Evolutionary conservation across 805 yeast species (phyloP), one percentile per base, ranked within the genome.

Genomic region (Candida wancherniae): DNA sequence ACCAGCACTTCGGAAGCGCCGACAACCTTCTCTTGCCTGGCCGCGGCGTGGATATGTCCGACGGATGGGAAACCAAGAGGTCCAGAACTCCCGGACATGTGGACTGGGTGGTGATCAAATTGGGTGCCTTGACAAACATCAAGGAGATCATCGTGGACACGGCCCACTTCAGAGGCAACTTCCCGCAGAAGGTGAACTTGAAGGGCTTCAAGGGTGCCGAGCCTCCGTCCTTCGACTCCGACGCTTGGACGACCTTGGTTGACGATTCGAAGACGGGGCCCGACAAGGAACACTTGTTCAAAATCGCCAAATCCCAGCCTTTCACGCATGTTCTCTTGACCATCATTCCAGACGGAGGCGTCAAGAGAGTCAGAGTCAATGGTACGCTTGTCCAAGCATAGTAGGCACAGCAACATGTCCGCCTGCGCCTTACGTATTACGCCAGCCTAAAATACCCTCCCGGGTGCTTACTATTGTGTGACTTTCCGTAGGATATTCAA

Each of bases 41-140:
- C 10, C 76, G 97, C 39, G 98, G 98, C 31, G 75, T 71, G 48
- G 96, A 90, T 58, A 90, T 90, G 97, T 77, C 92, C 29, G 97
- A 92, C 53, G 98, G 98, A 9, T 90, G 98, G 98, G 98, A 90
- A 57, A 90, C 98, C 15, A 76, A 75, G 48, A 76, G 98, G 55
- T 86, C 96, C 2, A 73, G 97, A 55, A 67, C 63, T 9, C 74
- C 78, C 4, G 87, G 84, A 25, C 97, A 90, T 55, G 77, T 74
- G 22, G 98, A 90, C 65, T 90, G 96, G 96, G 95, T 77, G 2
- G 73, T 85, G 31, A 73, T 90, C 36, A 75, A 80, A 46, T 71
- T 90, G 31, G 97, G 96, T 12, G 75, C 80, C 19, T 50, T 55
- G 25, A 67, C 85, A 3, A 67, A 67, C 10, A 67, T 86, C 32